Percentiles rank a stretch among this genome's conserved stretches.
phyloP scores from a whole-genome alignment of 345 rosid genomes.

The Lepidium africanum region DNA sequence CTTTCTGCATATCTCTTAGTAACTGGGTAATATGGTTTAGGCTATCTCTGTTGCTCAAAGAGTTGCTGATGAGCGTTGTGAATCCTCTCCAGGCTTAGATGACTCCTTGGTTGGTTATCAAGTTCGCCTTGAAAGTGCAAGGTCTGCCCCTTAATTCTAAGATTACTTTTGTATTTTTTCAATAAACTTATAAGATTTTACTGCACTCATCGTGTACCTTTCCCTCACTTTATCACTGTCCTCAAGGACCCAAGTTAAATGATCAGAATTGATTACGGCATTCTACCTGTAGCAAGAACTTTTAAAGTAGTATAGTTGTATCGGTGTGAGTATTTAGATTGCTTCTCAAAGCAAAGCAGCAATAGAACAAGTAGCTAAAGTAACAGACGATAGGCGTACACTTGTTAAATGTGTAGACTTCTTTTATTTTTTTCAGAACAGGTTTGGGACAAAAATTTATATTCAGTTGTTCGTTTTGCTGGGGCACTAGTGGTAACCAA shows the following conservation, averaged over 20 bases:
- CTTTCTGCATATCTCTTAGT: conserved; percentile 1
- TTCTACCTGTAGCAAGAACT: not conserved
- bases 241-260: not conserved
- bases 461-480: not conserved
- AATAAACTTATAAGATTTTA: not conserved
- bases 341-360: not conserved
- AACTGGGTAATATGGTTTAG: conserved; percentile 36
- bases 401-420: not conserved
- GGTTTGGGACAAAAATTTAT: not conserved
- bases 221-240: not conserved
- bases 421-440: not conserved
- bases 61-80: conserved; percentile 92
- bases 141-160: conserved; percentile 38
- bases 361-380: not conserved
- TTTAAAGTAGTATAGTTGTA: not conserved
- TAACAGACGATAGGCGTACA: not conserved
- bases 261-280: not conserved
- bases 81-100: conserved; percentile 70
- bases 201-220: not conserved
- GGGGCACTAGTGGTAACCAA: not conserved
- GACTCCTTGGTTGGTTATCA: conserved; percentile 95
- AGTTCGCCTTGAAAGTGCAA: conserved; percentile 93
- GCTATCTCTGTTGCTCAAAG: conserved; percentile 97
- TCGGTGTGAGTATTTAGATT: not conserved
- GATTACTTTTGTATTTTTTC: not conserved